phyloP scores from a whole-genome alignment of 2,329 filamentous ascomycete species.

The Cladosporium oxysporum region DNA sequence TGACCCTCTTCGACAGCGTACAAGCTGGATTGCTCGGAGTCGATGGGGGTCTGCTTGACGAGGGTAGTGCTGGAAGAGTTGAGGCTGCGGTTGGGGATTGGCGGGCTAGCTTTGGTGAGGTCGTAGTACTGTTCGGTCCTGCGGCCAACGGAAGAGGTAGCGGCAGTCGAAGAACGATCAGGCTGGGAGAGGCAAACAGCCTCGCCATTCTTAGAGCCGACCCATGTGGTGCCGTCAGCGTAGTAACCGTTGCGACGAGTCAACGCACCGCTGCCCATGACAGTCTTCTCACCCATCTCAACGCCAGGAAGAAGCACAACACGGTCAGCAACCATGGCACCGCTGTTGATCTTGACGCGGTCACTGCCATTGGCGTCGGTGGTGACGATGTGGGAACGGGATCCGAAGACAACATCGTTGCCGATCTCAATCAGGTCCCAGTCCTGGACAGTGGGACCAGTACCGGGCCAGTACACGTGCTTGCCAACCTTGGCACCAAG shows the following conservation, averaged over 20 bases:
- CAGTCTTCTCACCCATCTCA: constrained; percentile 50
- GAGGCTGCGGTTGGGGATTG: constrained; percentile 23
- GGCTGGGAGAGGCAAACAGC: constrained; percentile 47
- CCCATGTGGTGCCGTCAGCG: constrained; percentile 50
- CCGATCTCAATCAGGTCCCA: constrained; percentile 59
- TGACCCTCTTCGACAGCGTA: constrained; percentile 19
- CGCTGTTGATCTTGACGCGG: constrained; percentile 48
- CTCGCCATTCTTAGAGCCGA: constrained; percentile 56
- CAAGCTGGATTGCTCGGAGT: constrained; percentile 28
- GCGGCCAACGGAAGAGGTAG: constrained; percentile 9
- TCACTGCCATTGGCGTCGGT: constrained; percentile 55
- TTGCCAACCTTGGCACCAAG: constrained; percentile 56
- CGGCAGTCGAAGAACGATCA: constrained; percentile 20
- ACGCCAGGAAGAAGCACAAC: constrained; percentile 56
- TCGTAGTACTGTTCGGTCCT: constrained; percentile 23
- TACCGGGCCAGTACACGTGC: constrained; percentile 60
- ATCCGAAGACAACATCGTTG: constrained; percentile 62
- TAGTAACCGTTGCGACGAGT: constrained; percentile 51
- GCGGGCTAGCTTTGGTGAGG: constrained; percentile 19
- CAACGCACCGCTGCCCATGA: constrained; percentile 58
- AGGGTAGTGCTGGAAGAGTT: constrained; percentile 35
- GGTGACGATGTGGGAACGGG: constrained; percentile 55
- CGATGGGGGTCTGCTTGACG: constrained; percentile 22
- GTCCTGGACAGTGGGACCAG: constrained; percentile 55
- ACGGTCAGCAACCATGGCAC: constrained; percentile 60